A percentile compares a stretch with the other conserved stretches of the same genome.
phyloP scores from a whole-genome alignment of 73 alveolate species.

The Paramecium tetraurelia region DNA sequence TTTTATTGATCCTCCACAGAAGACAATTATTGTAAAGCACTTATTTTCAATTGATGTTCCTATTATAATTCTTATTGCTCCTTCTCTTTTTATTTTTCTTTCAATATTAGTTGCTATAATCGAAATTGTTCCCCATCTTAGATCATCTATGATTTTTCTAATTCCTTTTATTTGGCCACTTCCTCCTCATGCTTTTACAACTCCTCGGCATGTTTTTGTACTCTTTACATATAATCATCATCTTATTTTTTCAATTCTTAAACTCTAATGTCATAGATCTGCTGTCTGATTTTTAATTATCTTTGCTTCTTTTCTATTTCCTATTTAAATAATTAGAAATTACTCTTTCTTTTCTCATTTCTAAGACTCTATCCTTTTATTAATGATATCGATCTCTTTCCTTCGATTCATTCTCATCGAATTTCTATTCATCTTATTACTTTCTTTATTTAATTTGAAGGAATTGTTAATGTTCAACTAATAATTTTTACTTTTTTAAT shows the following conservation, averaged over 20 bases:
- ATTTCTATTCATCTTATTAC: background rate
- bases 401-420: background rate
- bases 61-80: background rate
- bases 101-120: background rate
- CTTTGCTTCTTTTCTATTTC: conserved; percentile 2
- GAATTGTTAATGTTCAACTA: background rate
- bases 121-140: conserved; percentile 1
- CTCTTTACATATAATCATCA: conserved; percentile 11
- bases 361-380: background rate
- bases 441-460: background rate
- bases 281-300: background rate
- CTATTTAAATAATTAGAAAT: background rate
- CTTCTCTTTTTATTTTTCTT: background rate
- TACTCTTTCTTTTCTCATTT: conserved; percentile 52
- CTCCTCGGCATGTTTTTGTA: background rate
- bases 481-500: background rate
- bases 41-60: background rate
- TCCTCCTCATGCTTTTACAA: background rate
- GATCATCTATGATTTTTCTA: background rate
- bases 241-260: background rate
- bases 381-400: background rate
- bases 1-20: background rate
- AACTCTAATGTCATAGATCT: conserved; percentile 22
- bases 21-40: background rate
- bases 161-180: background rate